Conservation (phyloP, 1,284 basidiomycete species). For the Inonotus obliquus region DNA sequence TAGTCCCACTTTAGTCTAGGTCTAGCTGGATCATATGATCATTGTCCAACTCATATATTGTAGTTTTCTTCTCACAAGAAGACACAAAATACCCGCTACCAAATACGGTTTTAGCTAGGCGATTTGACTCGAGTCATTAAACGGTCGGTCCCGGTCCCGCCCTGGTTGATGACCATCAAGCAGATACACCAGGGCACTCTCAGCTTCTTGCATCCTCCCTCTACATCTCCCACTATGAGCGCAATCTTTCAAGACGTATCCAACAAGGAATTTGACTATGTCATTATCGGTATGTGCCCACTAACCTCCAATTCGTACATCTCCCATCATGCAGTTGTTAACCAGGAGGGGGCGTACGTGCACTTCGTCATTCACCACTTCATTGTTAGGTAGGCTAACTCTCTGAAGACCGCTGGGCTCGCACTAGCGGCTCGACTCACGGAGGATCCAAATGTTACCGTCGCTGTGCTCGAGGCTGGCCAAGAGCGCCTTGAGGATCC, state of each 20-base stretch:
- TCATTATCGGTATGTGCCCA: conserved; percentile 11
- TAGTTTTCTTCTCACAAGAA: no score
- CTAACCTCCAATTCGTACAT: not conserved
- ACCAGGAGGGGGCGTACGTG: conserved; percentile 15
- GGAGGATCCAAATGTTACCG: conserved; percentile 34
- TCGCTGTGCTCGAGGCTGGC: conserved; percentile 40
- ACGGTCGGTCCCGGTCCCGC: no score
- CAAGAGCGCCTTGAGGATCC: conserved; percentile 31
- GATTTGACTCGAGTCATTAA: no score
- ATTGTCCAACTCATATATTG: no score
- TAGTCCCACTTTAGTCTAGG: no score
- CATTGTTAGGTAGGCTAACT: not conserved
- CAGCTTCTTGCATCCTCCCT: no score
- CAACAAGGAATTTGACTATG: conserved; percentile 13
- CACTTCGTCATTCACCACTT: no score
- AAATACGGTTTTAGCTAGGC: no score
- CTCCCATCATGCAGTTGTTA: not conserved
- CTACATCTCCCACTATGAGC: not conserved
- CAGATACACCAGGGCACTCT: no score
- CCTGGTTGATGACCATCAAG: no score
- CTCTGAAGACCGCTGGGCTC: conserved; percentile 31
- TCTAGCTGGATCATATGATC: no score
- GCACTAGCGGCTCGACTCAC: conserved; percentile 41
- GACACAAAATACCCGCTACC: no score
- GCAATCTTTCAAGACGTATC: not conserved